Evolutionary conservation across 805 yeast genomes (phyloP).

Genomic region (Komagataella kurtzmanii): DNA sequence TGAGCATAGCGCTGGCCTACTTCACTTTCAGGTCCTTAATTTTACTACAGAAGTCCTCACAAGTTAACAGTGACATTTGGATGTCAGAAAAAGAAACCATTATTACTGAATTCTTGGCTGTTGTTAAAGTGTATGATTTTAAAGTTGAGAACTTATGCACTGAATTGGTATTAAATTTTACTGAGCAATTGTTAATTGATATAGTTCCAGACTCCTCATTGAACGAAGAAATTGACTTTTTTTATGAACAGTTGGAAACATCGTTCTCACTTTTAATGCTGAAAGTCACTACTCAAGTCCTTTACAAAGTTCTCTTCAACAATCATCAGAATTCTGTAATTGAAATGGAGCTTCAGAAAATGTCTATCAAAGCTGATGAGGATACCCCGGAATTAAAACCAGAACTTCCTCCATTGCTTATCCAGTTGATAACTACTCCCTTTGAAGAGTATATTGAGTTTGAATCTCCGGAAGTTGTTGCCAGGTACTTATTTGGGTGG

Average conservation of each 20-base stretch:
- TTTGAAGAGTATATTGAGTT: slow-evolving; percentile 23
- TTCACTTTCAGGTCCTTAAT: slow-evolving; percentile 30
- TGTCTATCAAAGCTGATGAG: slow-evolving; percentile 14
- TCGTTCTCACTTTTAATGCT: slow-evolving; percentile 21
- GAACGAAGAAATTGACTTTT: slow-evolving; percentile 17
- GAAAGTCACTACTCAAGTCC: slow-evolving; percentile 26
- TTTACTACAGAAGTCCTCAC: slow-evolving; percentile 12
- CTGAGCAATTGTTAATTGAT: background rate
- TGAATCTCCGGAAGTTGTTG: slow-evolving; percentile 21
- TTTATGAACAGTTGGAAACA: slow-evolving; percentile 11
- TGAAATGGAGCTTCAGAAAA: slow-evolving; percentile 41
- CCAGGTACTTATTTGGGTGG: slow-evolving; percentile 58
- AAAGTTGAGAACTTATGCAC: slow-evolving; percentile 13
- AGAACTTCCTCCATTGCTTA: slow-evolving; percentile 25
- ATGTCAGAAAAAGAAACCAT: background rate
- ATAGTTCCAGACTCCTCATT: slow-evolving; percentile 8
- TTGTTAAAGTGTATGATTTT: slow-evolving; percentile 18
- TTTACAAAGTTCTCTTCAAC: slow-evolving; percentile 25
- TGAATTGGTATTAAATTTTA: background rate
- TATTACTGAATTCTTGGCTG: slow-evolving; percentile 3
- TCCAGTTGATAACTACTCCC: slow-evolving; percentile 19
- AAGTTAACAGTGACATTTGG: slow-evolving; percentile 1
- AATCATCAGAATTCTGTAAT: slow-evolving; percentile 48
- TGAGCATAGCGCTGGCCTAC: slow-evolving; percentile 27
- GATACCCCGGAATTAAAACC: slow-evolving; percentile 15